A percentile compares a stretch with the other conserved stretches of the same genome.
Evolutionary conservation across 2,329 filamentous ascomycete genomes (phyloP).

Genomic region (Myriosclerotinia duriaeana): DNA sequence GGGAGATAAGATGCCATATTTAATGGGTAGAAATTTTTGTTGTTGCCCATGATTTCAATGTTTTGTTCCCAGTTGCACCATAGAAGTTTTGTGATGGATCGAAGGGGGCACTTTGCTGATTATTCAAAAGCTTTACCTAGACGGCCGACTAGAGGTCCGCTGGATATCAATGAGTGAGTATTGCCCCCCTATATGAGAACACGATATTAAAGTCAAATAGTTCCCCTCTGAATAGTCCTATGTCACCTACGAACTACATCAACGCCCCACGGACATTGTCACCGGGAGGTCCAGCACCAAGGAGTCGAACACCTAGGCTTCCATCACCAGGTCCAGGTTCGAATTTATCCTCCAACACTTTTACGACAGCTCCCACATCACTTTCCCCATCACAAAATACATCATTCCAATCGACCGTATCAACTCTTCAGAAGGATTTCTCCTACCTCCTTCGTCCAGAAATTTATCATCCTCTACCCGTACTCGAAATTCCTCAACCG

Average conservation of each 20-base stretch:
- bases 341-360: constrained; percentile 35
- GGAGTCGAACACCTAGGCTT: constrained; percentile 30
- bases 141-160: constrained; percentile 73
- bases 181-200: constrained; percentile 12
- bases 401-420: constrained; percentile 36
- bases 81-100: not conserved
- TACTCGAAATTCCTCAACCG: constrained; percentile 57
- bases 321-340: constrained; percentile 36
- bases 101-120: constrained; percentile 5
- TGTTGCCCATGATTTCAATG: not conserved
- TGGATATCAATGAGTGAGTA: constrained; percentile 73
- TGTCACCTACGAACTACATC: constrained; percentile 21
- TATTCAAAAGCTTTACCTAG: constrained; percentile 47
- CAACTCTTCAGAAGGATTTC: constrained; percentile 65
- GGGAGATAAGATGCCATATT: not conserved
- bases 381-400: constrained; percentile 36
- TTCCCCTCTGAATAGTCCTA: constrained; percentile 26
- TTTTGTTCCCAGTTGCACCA: not conserved
- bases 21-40: not conserved
- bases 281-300: constrained; percentile 1
- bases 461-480: constrained; percentile 78
- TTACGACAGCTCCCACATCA: constrained; percentile 33
- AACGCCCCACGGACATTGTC: constrained; percentile 21
- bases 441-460: constrained; percentile 76
- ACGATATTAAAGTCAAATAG: constrained; percentile 22